Evolutionary conservation across 805 yeast species (phyloP), one percentile per base, ranked within the genome.

Genomic region (Alloascoidea hylecoeti): DNA sequence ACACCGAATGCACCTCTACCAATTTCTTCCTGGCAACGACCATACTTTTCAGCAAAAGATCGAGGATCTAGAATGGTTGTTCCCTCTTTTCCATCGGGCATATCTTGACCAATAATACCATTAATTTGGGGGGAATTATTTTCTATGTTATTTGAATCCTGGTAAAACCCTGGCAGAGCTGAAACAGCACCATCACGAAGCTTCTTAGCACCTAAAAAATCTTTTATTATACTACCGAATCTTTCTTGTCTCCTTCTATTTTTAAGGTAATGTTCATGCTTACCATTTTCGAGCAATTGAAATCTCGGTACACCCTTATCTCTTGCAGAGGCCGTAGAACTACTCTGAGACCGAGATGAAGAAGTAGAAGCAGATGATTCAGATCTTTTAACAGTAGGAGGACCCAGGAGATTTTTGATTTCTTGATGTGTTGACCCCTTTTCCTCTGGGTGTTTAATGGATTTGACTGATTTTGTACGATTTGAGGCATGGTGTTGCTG

Each of bases 1-100:
- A 85, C 84, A 15, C 98, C 98, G 62, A 82, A 89, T 0, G 96
- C 77, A 15, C 97, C 97, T 38, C 82, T 71, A 17, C 98, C 98
- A 44, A 92, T 72, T 36, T 88, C 83, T 55, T 89, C 97, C 57
- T 85, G 95, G 55, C 97, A 89, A 38, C 81, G 70, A 34, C 98
- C 98, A 55, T 89, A 89, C 53, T 88, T 82, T 48, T 86, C 88
- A 5, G 75, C 79, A 55, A 89, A 80, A 5, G 88, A 73, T 36
- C 74, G 51, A 27, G 61, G 50, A 49, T 28, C 44, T 46, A 5
- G 39, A 33, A 3, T 43, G 33, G 12, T 35, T 41, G 4, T 41
- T 38, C 2, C 44, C 38, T 17, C 40, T 47, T 16, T 36, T 39
- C 17, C 46, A 23, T 36, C 38, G 40, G 19, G 33, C 18, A 9